Evolutionary conservation across 2,329 filamentous ascomycete species (phyloP).

Genomic region (Hypoxylon rubiginosum): DNA sequence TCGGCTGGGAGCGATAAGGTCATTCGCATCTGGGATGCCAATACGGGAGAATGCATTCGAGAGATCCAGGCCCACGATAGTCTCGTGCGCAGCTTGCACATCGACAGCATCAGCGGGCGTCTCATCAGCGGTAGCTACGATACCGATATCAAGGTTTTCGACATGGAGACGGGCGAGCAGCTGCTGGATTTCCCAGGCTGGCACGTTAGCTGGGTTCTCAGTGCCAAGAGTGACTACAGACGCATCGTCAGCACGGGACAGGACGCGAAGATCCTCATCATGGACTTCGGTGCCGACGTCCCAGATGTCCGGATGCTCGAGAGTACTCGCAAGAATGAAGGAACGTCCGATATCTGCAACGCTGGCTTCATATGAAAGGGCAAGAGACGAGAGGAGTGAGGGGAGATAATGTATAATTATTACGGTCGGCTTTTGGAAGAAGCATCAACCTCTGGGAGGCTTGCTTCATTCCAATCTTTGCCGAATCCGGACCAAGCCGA

Average conservation of each 20-base stretch:
- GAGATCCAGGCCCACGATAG: constrained; percentile 86
- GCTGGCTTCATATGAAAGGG: constrained; percentile 53
- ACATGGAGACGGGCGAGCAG: constrained; percentile 83
- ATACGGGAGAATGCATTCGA: constrained; percentile 85
- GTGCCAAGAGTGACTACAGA: constrained; percentile 94
- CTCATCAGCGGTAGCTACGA: constrained; percentile 96
- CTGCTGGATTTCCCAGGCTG: constrained; percentile 91
- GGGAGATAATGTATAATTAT: constrained; percentile 31
- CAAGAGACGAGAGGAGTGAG: constrained; percentile 4
- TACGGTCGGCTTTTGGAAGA: constrained; percentile 8
- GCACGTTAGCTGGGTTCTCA: constrained; percentile 97
- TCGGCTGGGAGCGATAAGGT: constrained; percentile 95
- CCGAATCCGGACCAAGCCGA: neutral
- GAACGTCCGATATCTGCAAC: constrained; percentile 47
- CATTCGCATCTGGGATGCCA: constrained; percentile 96
- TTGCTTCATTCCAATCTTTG: neutral
- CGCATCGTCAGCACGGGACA: constrained; percentile 96
- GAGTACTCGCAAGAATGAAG: constrained; percentile 55
- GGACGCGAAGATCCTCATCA: constrained; percentile 89
- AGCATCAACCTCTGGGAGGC: neutral
- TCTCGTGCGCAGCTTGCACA: constrained; percentile 89
- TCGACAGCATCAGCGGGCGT: constrained; percentile 87
- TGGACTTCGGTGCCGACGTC: constrained; percentile 85
- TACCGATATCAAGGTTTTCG: constrained; percentile 93
- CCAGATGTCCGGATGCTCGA: constrained; percentile 71